phyloP scores from a whole-genome alignment of 2,329 filamentous ascomycete genomes.

The Immersiporthe knoxdaviesiana region DNA sequence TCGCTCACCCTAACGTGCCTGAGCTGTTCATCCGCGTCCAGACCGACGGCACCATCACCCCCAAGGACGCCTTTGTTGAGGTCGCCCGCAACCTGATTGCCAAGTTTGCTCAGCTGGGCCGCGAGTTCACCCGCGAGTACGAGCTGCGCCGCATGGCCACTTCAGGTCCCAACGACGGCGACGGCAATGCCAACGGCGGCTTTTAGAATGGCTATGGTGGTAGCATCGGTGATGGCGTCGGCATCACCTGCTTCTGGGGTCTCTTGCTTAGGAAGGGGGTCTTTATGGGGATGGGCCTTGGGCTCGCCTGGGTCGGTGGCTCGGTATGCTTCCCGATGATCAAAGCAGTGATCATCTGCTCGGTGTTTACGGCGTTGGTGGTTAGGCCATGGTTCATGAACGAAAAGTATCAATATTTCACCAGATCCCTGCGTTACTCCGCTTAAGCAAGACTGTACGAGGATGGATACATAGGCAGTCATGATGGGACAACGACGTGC shows the following conservation, averaged over 20 bases:
- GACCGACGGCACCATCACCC: slow-evolving; percentile 84
- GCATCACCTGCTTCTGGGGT: slow-evolving; percentile 20
- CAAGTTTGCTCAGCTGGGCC: slow-evolving; percentile 77
- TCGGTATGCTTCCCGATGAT: slow-evolving; percentile 5
- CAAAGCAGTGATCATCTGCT: slow-evolving; percentile 11
- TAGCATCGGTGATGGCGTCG: slow-evolving; percentile 5
- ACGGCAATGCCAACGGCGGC: slow-evolving; percentile 34
- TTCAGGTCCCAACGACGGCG: slow-evolving; percentile 55
- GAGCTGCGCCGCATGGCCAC: slow-evolving; percentile 85
- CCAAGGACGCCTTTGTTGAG: slow-evolving; percentile 84
- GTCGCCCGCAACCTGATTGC: slow-evolving; percentile 82
- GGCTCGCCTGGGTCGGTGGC: slow-evolving; percentile 5
- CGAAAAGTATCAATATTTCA: background rate
- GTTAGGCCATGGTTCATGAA: slow-evolving; percentile 10
- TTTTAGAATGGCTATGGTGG: slow-evolving; percentile 28
- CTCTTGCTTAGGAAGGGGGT: background rate
- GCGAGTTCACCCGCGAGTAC: slow-evolving; percentile 91
- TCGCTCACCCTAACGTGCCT: slow-evolving; percentile 63
- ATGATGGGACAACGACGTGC: background rate
- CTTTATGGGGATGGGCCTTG: slow-evolving; percentile 5
- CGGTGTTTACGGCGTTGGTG: slow-evolving; percentile 20
- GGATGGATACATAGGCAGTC: background rate
- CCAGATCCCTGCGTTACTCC: background rate
- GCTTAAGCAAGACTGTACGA: background rate
- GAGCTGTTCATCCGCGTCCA: slow-evolving; percentile 77